Evolutionary conservation across 208 protist species (phyloP).

Genomic region (Angomonas deanei): DNA sequence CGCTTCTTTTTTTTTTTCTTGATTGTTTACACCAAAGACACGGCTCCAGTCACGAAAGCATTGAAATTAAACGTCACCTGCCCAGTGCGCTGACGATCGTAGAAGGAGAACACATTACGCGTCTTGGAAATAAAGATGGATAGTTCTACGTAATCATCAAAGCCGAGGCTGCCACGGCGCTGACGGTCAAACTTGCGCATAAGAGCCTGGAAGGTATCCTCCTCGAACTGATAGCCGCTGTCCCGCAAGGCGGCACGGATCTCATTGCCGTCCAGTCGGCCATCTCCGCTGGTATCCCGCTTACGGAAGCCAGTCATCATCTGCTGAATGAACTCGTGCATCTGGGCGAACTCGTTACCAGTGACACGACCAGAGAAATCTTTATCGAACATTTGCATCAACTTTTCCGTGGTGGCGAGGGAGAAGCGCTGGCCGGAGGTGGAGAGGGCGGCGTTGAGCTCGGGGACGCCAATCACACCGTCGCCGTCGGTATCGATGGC

Average conservation of each 20-base stretch:
- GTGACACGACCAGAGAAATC: constrained; percentile 53
- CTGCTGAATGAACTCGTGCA: constrained; percentile 67
- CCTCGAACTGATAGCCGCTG: constrained; percentile 46
- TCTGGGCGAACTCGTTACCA: constrained; percentile 70
- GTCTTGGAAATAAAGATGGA: constrained; percentile 79
- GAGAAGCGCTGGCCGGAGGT: constrained; percentile 56
- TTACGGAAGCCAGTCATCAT: constrained; percentile 68
- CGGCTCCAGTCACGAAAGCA: constrained; percentile 45
- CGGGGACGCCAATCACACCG: constrained; percentile 62
- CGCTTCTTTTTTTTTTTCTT: no score
- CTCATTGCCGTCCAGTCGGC: constrained; percentile 64
- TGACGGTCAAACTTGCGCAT: constrained; percentile 87
- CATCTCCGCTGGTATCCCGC: constrained; percentile 44
- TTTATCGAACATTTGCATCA: constrained; percentile 82
- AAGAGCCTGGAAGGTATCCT: constrained; percentile 74
- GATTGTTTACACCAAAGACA: constrained; percentile 54
- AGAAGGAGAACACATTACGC: constrained; percentile 65
- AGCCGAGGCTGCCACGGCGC: constrained; percentile 58
- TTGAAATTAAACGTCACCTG: constrained; percentile 77
- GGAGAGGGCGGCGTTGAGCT: constrained; percentile 73
- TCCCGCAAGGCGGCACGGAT: constrained; percentile 51
- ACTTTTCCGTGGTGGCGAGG: constrained; percentile 60
- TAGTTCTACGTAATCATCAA: constrained; percentile 88
- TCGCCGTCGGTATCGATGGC: constrained; percentile 65
- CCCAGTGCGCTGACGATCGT: constrained; percentile 58